Percentiles rank a stretch among this genome's conserved stretches.
These are phyloP conservation scores for Isabelozyma rhagii DNA, from an alignment of 805 yeast genomes.

Conservation along the genomic window DNA sequence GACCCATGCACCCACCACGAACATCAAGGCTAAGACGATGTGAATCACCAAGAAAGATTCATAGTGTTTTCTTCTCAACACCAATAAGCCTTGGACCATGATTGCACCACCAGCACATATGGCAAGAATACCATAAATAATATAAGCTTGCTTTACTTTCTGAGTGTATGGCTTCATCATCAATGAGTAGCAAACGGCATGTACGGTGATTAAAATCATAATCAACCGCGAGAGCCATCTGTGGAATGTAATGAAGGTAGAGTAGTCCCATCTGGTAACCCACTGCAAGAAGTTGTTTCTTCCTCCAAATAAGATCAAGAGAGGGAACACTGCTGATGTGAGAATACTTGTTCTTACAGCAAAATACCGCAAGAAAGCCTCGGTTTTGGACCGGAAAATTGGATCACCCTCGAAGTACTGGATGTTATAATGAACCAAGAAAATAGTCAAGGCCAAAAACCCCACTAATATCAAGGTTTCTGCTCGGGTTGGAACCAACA, in stretches of 20 bases:
- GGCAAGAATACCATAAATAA: slow-evolving; percentile 27
- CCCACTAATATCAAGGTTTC: slow-evolving; percentile 32
- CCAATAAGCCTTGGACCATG: slow-evolving; percentile 44
- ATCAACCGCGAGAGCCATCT: slow-evolving; percentile 26
- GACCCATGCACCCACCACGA: slow-evolving; percentile 45
- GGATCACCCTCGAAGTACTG: slow-evolving; percentile 30
- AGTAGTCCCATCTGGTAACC: slow-evolving; percentile 36
- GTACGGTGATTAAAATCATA: slow-evolving; percentile 20
- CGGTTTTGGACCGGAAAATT: slow-evolving; percentile 26
- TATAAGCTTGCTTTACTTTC: slow-evolving; percentile 7
- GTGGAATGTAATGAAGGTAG: slow-evolving; percentile 25
- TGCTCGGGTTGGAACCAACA: slow-evolving; percentile 39
- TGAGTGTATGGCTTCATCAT: slow-evolving; percentile 5
- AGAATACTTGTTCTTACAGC: slow-evolving; percentile 38
- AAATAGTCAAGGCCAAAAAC: slow-evolving; percentile 24
- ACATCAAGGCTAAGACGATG: slow-evolving; percentile 49
- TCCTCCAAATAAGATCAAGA: slow-evolving; percentile 32
- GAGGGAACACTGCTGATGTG: slow-evolving; percentile 26
- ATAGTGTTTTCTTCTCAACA: slow-evolving; percentile 45
- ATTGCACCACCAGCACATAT: slow-evolving; percentile 35
- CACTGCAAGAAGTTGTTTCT: slow-evolving; percentile 36
- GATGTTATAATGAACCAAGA: slow-evolving; percentile 21
- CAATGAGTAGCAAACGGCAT: slow-evolving; percentile 16
- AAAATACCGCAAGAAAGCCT: slow-evolving; percentile 36
- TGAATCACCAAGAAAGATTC: slow-evolving; percentile 58